Evolutionary conservation across 805 yeast genomes (phyloP), one percentile per base, ranked within the genome.

Genomic region (Hanseniaspora jakobsenii): DNA sequence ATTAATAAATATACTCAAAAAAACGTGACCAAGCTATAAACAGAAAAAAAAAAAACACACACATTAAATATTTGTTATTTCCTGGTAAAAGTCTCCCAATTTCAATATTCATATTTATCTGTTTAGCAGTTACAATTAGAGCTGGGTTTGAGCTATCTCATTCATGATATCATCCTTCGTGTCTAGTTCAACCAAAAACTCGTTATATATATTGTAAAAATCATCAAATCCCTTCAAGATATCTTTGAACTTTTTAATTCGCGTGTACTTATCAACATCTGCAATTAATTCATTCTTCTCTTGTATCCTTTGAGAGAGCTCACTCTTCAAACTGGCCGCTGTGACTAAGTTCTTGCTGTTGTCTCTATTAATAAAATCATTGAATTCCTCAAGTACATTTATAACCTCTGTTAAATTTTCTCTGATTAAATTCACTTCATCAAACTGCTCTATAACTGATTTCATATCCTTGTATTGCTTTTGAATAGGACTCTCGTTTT

Each of bases 201-300:
- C 27, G 10, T 27, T 30, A 21, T 22, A 42, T 10, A 37, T 26
- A 7, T 32, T 38, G 18, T 42, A 42, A 29, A 42, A 35, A 10
- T 31, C 16, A 16, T 42, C 46, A 22, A 42, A 35, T 10, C 35
- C 36, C 17, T 42, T 42, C 13, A 42, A n/a, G 12, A 42, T 42
- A 7, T 42, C 46, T 17, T 35, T 42, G 12, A 28, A 29, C 21
- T 35, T 31, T 7, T 16, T 23, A 7, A 42, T 3, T 21, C 35
- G 18, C 6, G 18, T n/a, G 4, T 28, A 14, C 4, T 29, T 18
- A 4, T 6, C 30, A 9, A 22, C 35, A 6, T 14, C n/a, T n/a
- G n/a, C n/a, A n/a, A n/a, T 29, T 7, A 34, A n/a, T 3, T 3
- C 4, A 9, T 22, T 16, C 10, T 34, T 23, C 21, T 27, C 30